Conservation (phyloP, 805 yeast genomes). For the Yarrowia sp. region DNA sequence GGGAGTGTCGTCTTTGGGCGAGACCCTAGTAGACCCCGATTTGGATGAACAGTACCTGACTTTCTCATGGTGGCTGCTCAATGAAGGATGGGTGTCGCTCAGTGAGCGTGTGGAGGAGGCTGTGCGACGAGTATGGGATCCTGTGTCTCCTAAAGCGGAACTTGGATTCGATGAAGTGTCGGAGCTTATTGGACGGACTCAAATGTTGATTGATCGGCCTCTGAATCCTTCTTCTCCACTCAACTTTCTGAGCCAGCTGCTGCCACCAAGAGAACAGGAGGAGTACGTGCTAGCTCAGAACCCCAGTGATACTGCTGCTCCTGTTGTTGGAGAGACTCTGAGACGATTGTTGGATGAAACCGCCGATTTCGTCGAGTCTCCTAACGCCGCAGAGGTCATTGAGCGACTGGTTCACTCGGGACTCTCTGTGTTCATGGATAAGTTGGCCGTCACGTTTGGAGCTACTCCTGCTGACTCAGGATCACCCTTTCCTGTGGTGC, state of each 20-base stretch:
- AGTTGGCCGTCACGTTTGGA: slow-evolving; percentile 34
- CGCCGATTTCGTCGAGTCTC: slow-evolving; percentile 44
- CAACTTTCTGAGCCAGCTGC: slow-evolving; percentile 40
- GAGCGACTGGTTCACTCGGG: slow-evolving; percentile 46
- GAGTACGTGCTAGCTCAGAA: slow-evolving; percentile 55
- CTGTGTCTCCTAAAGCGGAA: slow-evolving; percentile 70
- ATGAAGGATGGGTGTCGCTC: slow-evolving; percentile 73
- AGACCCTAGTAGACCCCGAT: slow-evolving; percentile 22
- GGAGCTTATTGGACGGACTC: slow-evolving; percentile 39
- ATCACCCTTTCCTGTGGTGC: slow-evolving; percentile 15
- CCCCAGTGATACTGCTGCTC: slow-evolving; percentile 34
- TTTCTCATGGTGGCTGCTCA: slow-evolving; percentile 90
- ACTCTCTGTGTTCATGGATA: slow-evolving; percentile 48
- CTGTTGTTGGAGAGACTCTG: slow-evolving; percentile 34
- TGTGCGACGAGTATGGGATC: slow-evolving; percentile 60
- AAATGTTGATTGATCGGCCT: slow-evolving; percentile 41
- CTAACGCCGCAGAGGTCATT: slow-evolving; percentile 43
- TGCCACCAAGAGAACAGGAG: slow-evolving; percentile 55
- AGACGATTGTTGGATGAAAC: slow-evolving; percentile 46
- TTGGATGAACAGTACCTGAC: slow-evolving; percentile 55
- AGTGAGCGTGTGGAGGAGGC: slow-evolving; percentile 52
- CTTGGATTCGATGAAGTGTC: slow-evolving; percentile 59
- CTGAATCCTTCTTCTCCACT: slow-evolving; percentile 28
- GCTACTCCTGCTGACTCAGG: background rate
- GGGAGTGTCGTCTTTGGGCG: slow-evolving; percentile 21